Evolutionary conservation across 176 grass and related monocot species (phyloP), one percentile per base, ranked within the genome.

Genomic region (Guadua angustifolia): DNA sequence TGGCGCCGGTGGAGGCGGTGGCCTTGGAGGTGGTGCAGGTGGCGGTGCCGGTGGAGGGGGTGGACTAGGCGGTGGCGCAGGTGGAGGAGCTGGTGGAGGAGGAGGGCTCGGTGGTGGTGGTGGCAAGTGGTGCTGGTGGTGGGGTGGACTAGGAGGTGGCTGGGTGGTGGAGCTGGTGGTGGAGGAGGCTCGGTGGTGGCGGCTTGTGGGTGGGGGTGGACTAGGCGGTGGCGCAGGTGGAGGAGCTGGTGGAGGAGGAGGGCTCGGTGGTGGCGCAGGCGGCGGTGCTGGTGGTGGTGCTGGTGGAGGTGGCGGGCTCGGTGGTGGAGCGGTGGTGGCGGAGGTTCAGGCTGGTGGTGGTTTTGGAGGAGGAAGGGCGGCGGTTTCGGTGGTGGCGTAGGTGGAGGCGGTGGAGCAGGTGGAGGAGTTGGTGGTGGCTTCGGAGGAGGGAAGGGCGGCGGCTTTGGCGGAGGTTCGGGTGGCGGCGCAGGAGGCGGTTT

Each of bases 401-500:
- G 68, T 1, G 26, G 39, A 8, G 82, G 82, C 5, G 60, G 52
- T 0, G 83, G 65, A 13, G 66, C 19, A 0, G 75, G 67, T 4
- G 84, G 76, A 11, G 84, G 82, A 7, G 33, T 11, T 0, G 73
- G 49, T 1, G 78, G 85, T 8, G 85, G 85, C 0, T 62, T 62
- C 1, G 75, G 75, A 26, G 83, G 83, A 13, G 85, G 85, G 25
- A 73, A 39, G 4, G 77, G 85, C 5, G 85, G 70, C 0, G 78
- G 85, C 0, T 74, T 81, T 0, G 85, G 85, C 3, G 60, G 49
- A 0, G 84, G 84, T 0, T 40, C 38, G 0, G 66, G 79, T 6
- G 6, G 16, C 2, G 33, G 71, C 0, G 32, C 32, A 1, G 69
- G 82, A 1, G 83, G 83, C 0, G 57, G 63, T 14, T 4, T 25